Percentiles rank a stretch among this genome's conserved stretches.
These are phyloP conservation scores for Rhazya stricta DNA, from an alignment of 257 asterid species.

Conservation along the genomic window DNA sequence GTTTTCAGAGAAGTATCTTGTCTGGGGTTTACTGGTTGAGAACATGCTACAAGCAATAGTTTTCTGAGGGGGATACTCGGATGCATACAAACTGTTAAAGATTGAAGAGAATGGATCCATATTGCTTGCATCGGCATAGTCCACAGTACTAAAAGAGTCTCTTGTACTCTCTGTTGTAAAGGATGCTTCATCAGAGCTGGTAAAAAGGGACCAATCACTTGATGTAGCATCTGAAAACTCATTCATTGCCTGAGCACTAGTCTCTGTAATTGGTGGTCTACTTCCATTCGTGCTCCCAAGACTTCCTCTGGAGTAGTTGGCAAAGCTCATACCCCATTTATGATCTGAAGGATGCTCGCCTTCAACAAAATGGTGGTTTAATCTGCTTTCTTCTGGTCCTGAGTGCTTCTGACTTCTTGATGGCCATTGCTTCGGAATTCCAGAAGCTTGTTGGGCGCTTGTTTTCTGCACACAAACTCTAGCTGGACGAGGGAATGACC, in stretches of 20 bases:
- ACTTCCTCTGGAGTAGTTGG: slow-evolving; percentile 22
- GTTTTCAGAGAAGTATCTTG: slow-evolving; percentile 44
- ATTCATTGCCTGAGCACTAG: slow-evolving; percentile 21
- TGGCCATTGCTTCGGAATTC: slow-evolving; percentile 27
- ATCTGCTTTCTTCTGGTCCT: slow-evolving; percentile 27
- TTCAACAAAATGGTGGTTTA: slow-evolving; percentile 10
- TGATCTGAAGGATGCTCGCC: slow-evolving; percentile 24
- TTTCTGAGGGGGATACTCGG: slow-evolving; percentile 36
- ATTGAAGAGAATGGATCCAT: slow-evolving; percentile 48
- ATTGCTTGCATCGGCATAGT: slow-evolving; percentile 34
- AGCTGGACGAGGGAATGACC: slow-evolving; percentile 60
- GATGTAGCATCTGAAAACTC: slow-evolving; percentile 57
- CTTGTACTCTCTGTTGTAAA: slow-evolving; percentile 82
- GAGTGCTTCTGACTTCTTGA: slow-evolving; percentile 37
- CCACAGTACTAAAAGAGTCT: slow-evolving; percentile 72
- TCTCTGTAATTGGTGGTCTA: slow-evolving; percentile 26
- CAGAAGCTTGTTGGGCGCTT: slow-evolving; percentile 25
- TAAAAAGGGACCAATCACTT: slow-evolving; percentile 64
- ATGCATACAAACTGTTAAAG: slow-evolving; percentile 37
- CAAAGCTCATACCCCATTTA: slow-evolving; percentile 12
- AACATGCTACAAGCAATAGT: slow-evolving; percentile 44
- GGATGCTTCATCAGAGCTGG: slow-evolving; percentile 82
- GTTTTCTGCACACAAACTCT: slow-evolving; percentile 28
- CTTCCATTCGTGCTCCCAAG: slow-evolving; percentile 32
- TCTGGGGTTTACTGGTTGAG: slow-evolving; percentile 34